Evolutionary conservation across 2,329 filamentous ascomycete genomes (phyloP).

Genomic region (Nothomitra cinnamomea): DNA sequence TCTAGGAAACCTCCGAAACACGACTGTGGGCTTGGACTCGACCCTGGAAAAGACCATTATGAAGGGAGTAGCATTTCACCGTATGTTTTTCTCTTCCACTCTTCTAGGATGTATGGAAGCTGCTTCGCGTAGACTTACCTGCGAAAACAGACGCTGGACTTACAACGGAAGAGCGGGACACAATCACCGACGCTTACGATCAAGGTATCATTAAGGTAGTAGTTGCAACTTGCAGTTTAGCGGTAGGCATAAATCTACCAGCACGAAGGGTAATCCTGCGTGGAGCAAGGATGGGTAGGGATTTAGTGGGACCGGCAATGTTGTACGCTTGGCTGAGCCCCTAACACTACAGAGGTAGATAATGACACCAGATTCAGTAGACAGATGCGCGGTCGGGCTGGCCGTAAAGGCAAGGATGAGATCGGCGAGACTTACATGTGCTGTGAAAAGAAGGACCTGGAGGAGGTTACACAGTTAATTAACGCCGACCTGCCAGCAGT

Average conservation of each 20-base stretch:
- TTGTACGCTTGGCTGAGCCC: slow-evolving; percentile 26
- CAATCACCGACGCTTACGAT: slow-evolving; percentile 56
- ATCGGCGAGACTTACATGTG: slow-evolving; percentile 64
- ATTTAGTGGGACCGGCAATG: slow-evolving; percentile 63
- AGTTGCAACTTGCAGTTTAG: slow-evolving; percentile 61
- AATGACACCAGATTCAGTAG: slow-evolving; percentile 24
- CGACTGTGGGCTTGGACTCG: slow-evolving; percentile 48
- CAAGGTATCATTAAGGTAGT: slow-evolving; percentile 49
- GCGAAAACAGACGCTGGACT: slow-evolving; percentile 37
- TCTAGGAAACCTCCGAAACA: slow-evolving; percentile 46
- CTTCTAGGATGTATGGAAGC: not conserved
- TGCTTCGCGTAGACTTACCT: not conserved
- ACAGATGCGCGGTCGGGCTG: slow-evolving; percentile 65
- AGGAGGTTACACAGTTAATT: slow-evolving; percentile 52
- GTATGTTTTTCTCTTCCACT: slow-evolving; percentile 24
- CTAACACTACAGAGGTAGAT: not conserved
- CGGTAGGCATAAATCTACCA: slow-evolving; percentile 63
- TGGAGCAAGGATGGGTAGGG: slow-evolving; percentile 57
- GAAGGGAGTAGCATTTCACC: slow-evolving; percentile 57
- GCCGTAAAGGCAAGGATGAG: slow-evolving; percentile 62
- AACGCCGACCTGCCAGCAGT: slow-evolving; percentile 55
- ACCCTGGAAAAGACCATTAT: slow-evolving; percentile 46
- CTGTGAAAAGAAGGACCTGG: slow-evolving; percentile 49
- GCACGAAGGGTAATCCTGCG: slow-evolving; percentile 61
- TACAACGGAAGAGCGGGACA: slow-evolving; percentile 57